These are phyloP conservation scores for Kokia cookei DNA, from an alignment of 441 rosid species.

Conservation along the genomic window DNA sequence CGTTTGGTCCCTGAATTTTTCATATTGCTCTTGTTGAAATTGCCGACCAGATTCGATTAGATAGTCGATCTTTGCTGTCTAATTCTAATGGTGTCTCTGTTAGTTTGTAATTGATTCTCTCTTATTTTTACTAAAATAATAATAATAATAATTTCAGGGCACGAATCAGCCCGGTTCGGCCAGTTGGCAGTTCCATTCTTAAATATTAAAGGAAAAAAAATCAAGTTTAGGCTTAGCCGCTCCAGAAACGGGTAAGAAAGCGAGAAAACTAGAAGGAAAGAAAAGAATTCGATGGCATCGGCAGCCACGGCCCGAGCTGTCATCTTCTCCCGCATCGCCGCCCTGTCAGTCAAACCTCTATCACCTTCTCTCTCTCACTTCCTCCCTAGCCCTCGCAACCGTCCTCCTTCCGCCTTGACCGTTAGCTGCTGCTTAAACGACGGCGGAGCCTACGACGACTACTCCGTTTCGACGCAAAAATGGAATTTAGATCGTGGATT, in stretches of 20 bases:
- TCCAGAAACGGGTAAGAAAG: neutral
- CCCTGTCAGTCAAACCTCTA: conserved; percentile 26
- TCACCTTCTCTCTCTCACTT: conserved; percentile 1
- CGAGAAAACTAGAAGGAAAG: neutral
- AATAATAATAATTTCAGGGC: neutral
- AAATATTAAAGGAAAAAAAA: neutral
- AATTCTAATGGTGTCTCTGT: no score
- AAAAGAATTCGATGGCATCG: conserved; percentile 44
- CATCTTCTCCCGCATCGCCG: conserved; percentile 39
- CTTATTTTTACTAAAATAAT: no score
- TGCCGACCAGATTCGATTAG: no score
- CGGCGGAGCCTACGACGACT: conserved; percentile 74
- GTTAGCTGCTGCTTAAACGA: conserved; percentile 54
- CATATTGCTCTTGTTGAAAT: no score
- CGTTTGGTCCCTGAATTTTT: no score
- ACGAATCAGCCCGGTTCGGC: neutral
- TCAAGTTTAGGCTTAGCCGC: neutral
- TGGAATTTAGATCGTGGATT: conserved; percentile 67
- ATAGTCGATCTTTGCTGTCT: no score
- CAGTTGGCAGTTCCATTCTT: neutral
- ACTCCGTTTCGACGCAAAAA: conserved; percentile 70
- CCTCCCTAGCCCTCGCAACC: conserved; percentile 18
- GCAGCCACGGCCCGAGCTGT: conserved; percentile 51
- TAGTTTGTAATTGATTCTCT: no score
- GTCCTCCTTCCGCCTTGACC: conserved; percentile 18